Percentiles rank a stretch among this genome's conserved stretches.
phyloP scores from a whole-genome alignment of 2,329 filamentous ascomycete genomes.

The Elsinoe perseae region DNA sequence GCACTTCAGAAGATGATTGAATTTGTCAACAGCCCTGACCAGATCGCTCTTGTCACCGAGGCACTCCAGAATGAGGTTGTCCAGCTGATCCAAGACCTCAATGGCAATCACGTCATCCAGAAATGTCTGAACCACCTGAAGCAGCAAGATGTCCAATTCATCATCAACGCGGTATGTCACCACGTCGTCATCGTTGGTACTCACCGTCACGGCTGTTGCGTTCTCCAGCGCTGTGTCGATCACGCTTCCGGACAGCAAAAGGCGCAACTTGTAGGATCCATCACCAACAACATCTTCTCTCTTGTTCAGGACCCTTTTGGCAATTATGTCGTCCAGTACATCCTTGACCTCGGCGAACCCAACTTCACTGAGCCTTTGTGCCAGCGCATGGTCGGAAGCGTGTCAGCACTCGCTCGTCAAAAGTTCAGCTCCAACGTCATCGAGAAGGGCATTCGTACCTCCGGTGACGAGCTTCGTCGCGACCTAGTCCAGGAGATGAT shows the following conservation, averaged over 20 bases:
- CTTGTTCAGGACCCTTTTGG: slow-evolving; percentile 96
- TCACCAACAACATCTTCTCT: slow-evolving; percentile 78
- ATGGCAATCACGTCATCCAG: slow-evolving; percentile 98
- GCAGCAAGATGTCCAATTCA: slow-evolving; percentile 81
- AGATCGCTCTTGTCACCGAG: slow-evolving; percentile 79
- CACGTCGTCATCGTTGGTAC: slow-evolving; percentile 88
- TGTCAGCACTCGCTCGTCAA: slow-evolving; percentile 71
- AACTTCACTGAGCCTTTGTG: slow-evolving; percentile 86
- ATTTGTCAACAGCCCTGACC: slow-evolving; percentile 76
- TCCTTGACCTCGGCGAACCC: slow-evolving; percentile 81
- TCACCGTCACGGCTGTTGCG: slow-evolving; percentile 95
- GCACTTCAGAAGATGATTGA: slow-evolving; percentile 99
- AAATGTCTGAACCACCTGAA: slow-evolving; percentile 96
- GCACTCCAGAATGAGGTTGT: slow-evolving; percentile 80
- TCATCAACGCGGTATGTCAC: slow-evolving; percentile 85
- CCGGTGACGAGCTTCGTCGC: slow-evolving; percentile 64
- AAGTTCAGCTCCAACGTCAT: slow-evolving; percentile 99
- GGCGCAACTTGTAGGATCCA: slow-evolving; percentile 72
- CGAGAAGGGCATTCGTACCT: slow-evolving; percentile 82
- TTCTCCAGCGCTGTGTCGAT: slow-evolving; percentile 95
- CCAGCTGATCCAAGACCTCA: slow-evolving; percentile 90
- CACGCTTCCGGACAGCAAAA: slow-evolving; percentile 89
- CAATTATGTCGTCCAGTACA: slow-evolving; percentile 98
- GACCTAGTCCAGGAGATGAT: slow-evolving; percentile 80
- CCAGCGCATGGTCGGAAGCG: slow-evolving; percentile 65